phyloP scores from a whole-genome alignment of 192 early-diverging fungal genomes.

The Pilaira anomala region DNA sequence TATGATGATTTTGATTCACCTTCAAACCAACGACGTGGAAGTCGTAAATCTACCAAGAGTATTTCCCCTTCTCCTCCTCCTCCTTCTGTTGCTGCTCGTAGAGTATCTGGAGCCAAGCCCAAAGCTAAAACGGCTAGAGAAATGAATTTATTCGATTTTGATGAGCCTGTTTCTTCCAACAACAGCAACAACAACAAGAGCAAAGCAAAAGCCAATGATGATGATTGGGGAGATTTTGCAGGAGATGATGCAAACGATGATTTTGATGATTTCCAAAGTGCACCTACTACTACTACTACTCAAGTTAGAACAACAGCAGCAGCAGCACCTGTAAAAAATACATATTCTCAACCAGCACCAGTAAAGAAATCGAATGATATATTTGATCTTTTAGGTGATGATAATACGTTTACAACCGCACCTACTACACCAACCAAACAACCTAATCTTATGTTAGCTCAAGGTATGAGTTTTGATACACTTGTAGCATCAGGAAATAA shows the following conservation, averaged over 20 bases:
- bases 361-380: slow-evolving; percentile 28
- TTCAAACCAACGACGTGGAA: not conserved
- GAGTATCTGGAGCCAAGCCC: not conserved
- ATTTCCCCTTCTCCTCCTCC: slow-evolving; percentile 18
- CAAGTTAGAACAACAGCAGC: too few species aligned
- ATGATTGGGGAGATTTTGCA: slow-evolving; percentile 84
- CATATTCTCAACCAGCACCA: not conserved
- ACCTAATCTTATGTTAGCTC: slow-evolving; percentile 11
- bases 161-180: slow-evolving; percentile 34
- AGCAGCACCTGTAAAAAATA: slow-evolving; percentile 11
- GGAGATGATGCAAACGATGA: slow-evolving; percentile 39
- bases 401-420: slow-evolving; percentile 12
- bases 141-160: slow-evolving; percentile 72
- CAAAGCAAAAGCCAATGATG: slow-evolving; percentile 37
- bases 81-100: not conserved
- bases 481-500: not conserved
- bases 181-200: too few species aligned
- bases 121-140: slow-evolving; percentile 36
- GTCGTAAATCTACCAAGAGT: not conserved
- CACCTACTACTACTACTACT: slow-evolving; percentile 34
- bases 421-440: not conserved
- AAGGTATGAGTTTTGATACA: slow-evolving; percentile 15
- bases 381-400: slow-evolving; percentile 35
- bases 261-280: slow-evolving; percentile 68
- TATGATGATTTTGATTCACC: slow-evolving; percentile 36